Evolutionary conservation across 495 filamentous ascomycete species (phyloP).

Genomic region (Podospora comata): DNA sequence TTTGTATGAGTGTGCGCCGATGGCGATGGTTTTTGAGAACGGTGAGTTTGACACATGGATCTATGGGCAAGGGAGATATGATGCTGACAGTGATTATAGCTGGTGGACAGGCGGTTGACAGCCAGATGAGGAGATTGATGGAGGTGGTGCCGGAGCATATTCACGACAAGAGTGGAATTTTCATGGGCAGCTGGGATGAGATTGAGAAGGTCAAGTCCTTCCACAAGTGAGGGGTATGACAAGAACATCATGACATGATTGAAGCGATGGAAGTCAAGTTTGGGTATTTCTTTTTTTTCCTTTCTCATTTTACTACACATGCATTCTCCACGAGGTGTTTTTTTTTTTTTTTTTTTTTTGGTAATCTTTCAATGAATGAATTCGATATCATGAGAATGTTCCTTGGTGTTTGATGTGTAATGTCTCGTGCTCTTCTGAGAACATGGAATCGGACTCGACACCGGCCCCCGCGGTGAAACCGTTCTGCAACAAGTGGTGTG

Average conservation of each 20-base stretch:
- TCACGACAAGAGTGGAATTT: slow-evolving; percentile 93
- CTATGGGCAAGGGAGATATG: neutral
- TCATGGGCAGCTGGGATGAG: slow-evolving; percentile 91
- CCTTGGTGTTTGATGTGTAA: neutral
- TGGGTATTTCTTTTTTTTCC: neutral
- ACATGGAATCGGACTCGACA: neutral
- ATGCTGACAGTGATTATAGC: slow-evolving; percentile 48
- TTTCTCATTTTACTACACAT: neutral
- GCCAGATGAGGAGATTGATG: slow-evolving; percentile 83
- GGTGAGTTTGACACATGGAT: slow-evolving; percentile 51
- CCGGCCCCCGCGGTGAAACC: neutral
- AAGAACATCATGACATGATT: slow-evolving; percentile 4
- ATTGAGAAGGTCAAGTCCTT: slow-evolving; percentile 89
- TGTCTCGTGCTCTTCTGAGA: neutral
- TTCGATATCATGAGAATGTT: neutral
- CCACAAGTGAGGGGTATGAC: slow-evolving; percentile 34
- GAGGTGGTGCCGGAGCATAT: slow-evolving; percentile 88
- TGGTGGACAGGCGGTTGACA: slow-evolving; percentile 87
- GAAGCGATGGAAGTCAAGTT: neutral
- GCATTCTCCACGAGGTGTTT: neutral
- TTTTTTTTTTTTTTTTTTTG: neutral
- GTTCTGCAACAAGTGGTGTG: neutral
- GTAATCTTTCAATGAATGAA: slow-evolving; percentile 6
- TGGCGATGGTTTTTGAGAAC: slow-evolving; percentile 99
- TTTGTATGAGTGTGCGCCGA: slow-evolving; percentile 96